Evolutionary conservation across 306 rosid species (phyloP), one percentile per base, ranked within the genome.

Genomic region (Lithocarpus polystachyus): DNA sequence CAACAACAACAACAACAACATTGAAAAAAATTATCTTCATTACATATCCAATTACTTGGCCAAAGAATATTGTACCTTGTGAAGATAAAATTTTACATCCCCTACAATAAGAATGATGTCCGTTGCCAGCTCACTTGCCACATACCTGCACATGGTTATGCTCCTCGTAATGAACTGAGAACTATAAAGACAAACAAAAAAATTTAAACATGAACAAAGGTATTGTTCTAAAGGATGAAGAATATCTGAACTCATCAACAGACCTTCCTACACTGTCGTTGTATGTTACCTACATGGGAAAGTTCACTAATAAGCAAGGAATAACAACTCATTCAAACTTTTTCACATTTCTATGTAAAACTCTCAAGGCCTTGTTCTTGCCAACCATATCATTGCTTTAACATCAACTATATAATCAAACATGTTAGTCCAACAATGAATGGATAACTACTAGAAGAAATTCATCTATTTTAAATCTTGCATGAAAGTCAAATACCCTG

Each of bases 111-210:
- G 83, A 59, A 86, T 69, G 71, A 95, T 84, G 67, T 95, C 98
- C n/a, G 94, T 81, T 56, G 89, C 83, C 88, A 95, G 87, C 74
- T 95, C 99, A 84, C 98, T 88, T 19, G 92, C 88, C 71, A 92
- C 96, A 81, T 85, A 93, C 87, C 99, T 95, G 97, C 88, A 82
- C 51, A 83, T 52, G 12, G 79, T 77, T 69, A 57, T 37, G 61
- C 65, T 45, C 71, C 52, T 65, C 48, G 29, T 77, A 19, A 79
- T 72, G 33, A 71, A 59, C 56, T 61, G 59, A 15, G 77, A 23
- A 13, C 64, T 29, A 75, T 71, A 51, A 33, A 22, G 73, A 71
- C 23, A 37, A 83, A 82, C 20, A 33, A 71, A 77, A 77, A 5
- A 6, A 71, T 37, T 60, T 48, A 67, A 28, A 52, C 51, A 37